Evolutionary conservation across 139 green algal species (phyloP).

Genomic region (Spirogloea muscicola): DNA sequence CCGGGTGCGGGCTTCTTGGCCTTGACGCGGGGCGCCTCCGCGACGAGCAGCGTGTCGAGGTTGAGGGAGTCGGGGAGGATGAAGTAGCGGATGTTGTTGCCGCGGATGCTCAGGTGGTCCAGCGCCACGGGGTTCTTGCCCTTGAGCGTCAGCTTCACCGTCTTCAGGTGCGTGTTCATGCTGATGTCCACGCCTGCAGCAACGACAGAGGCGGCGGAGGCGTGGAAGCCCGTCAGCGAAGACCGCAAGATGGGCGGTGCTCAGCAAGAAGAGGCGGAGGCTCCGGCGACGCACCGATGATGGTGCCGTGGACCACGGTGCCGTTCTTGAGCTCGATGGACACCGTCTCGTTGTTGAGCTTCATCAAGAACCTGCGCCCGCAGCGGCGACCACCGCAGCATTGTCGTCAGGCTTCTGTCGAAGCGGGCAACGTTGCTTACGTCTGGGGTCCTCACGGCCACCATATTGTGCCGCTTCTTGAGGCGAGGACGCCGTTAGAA

Average conservation of each 20-base stretch:
- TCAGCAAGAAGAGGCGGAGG: too few species aligned
- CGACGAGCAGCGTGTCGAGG: conserved; percentile 96
- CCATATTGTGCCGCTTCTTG: too few species aligned
- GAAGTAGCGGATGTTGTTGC: conserved; percentile 89
- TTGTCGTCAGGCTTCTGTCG: too few species aligned
- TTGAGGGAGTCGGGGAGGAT: conserved; percentile 97
- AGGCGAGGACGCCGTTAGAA: too few species aligned
- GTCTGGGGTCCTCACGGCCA: too few species aligned
- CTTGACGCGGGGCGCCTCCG: conserved; percentile 88
- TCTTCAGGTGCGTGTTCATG: conserved; percentile 99
- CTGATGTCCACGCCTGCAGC: conserved; percentile 87
- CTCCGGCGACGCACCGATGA: conserved; percentile 55
- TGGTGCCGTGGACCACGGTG: conserved; percentile 88
- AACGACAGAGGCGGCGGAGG: too few species aligned
- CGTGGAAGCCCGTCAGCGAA: too few species aligned
- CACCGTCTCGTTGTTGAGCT: conserved; percentile 94
- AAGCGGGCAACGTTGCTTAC: too few species aligned
- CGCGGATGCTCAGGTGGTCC: conserved; percentile 83
- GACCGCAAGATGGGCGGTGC: too few species aligned
- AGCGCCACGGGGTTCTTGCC: conserved; percentile 82
- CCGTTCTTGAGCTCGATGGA: conserved; percentile 99
- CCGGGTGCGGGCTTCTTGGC: conserved; percentile 60
- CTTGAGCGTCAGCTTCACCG: conserved; percentile 90
- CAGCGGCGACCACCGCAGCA: not conserved
- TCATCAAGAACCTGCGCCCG: conserved; percentile 86